Evolutionary conservation across 345 rosid genomes (phyloP), one percentile per base, ranked within the genome.

Genomic region (Moricandia arvensis): DNA sequence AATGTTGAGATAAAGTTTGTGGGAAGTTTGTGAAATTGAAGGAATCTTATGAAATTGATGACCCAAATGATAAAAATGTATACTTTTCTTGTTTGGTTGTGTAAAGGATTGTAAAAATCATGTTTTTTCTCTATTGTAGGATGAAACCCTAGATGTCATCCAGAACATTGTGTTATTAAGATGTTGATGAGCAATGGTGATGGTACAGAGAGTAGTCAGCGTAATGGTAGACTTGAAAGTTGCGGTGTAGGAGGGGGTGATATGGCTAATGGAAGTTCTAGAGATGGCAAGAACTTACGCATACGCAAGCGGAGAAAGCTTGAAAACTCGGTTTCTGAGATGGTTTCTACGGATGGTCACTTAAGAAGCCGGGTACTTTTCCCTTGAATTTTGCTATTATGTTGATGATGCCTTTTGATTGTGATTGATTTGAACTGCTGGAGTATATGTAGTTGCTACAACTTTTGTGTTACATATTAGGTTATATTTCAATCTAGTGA

Each of bases 281-380:
- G 82, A 18, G 80, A 66, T 47, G 61, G 78, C 55, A 86, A 78
- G 70, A 77, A 75, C 45, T 24, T 89, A 10, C 87, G 76, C 61
- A 89, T 89, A 11, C 90, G 89, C 80, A 95, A 90, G 88, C 86
- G 98, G 79, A 83, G 94, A 35, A 90, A 78, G 84, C 80, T 49
- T 33, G 76, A 69, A 16, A 76, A 74, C 49, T 79, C 81, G 13
- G 69, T 80, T 72, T 83, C 87, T 6, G 81, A 69, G 58, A 80
- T 73, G 72, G 29, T 73, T 73, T 82, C 84, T 58, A 29, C 30
- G 17, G 86, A 77, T 67, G 84, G 74, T 68, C 81, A 76, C 63
- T 72, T 61, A 8, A 71, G 81, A 60, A 81, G 80, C 35, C 77
- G 83, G 98, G 97, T 91, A 79, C 45, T 30, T 69, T 64, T 16